These are phyloP conservation scores for Penicillium sp. DNA, from an alignment of 2,329 filamentous ascomycete genomes.

Conservation along the genomic window DNA sequence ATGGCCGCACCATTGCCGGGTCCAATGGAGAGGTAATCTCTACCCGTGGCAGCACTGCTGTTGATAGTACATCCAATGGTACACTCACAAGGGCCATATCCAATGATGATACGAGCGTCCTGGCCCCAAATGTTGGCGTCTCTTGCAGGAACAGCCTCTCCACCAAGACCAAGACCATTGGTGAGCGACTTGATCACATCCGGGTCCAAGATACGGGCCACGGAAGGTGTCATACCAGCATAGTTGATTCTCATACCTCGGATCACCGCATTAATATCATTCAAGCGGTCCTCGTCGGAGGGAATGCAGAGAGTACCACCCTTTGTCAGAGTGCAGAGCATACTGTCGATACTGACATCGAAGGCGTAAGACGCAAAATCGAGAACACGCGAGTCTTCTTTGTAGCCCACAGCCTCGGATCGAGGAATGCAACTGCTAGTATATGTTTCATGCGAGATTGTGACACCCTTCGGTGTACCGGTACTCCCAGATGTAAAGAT, in stretches of 20 bases:
- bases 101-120: slow-evolving; percentile 47
- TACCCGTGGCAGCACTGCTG: slow-evolving; percentile 33
- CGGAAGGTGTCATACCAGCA: slow-evolving; percentile 60
- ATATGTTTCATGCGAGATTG: slow-evolving; percentile 61
- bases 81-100: slow-evolving; percentile 46
- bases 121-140: slow-evolving; percentile 45
- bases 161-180: slow-evolving; percentile 43
- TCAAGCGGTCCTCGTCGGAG: slow-evolving; percentile 48
- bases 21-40: slow-evolving; percentile 42
- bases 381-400: slow-evolving; percentile 59
- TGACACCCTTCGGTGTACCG: slow-evolving; percentile 56
- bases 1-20: slow-evolving; percentile 35
- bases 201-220: slow-evolving; percentile 51
- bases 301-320: slow-evolving; percentile 64
- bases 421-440: slow-evolving; percentile 58
- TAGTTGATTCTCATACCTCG: slow-evolving; percentile 53
- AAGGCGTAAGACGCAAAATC: slow-evolving; percentile 58
- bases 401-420: slow-evolving; percentile 52
- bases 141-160: slow-evolving; percentile 45
- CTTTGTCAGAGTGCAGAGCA: slow-evolving; percentile 55
- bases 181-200: slow-evolving; percentile 43
- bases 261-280: slow-evolving; percentile 53
- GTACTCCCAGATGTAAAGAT: slow-evolving; percentile 62
- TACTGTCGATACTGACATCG: slow-evolving; percentile 56
- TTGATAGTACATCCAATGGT: slow-evolving; percentile 44